Evolutionary conservation across 306 rosid species (phyloP).

Genomic region (Cicer bijugum): DNA sequence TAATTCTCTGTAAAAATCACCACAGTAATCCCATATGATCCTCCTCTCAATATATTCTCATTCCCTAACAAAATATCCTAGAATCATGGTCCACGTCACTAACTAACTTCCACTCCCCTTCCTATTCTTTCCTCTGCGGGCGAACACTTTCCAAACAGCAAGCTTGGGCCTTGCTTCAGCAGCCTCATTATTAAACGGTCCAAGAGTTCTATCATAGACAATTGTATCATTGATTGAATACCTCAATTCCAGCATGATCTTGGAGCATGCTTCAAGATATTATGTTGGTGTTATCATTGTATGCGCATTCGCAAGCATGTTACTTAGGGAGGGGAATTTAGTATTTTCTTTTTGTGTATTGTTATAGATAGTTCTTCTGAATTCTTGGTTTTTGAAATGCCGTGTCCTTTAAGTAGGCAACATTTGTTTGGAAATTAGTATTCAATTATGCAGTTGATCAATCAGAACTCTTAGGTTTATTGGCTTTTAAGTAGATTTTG

Average conservation of each 20-base stretch:
- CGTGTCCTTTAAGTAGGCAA: neutral
- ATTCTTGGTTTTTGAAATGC: constrained; percentile 3
- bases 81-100: no score
- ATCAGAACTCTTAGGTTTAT: constrained; percentile 24
- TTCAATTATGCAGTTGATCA: neutral
- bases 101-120: no score
- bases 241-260: neutral
- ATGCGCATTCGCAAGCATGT: neutral
- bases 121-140: no score
- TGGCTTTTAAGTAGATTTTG: constrained; percentile 16
- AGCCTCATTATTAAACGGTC: no score
- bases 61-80: no score
- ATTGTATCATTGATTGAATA: constrained; percentile 34
- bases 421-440: constrained; percentile 1
- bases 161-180: no score
- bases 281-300: constrained; percentile 17
- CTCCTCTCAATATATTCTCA: no score
- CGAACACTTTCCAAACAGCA: no score
- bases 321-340: neutral
- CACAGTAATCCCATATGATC: no score
- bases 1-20: no score
- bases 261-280: constrained; percentile 16
- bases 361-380: constrained; percentile 4
- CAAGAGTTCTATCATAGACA: neutral
- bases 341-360: constrained; percentile 7